A percentile compares a stretch with the other conserved stretches of the same genome.
These are phyloP conservation scores for Pyrus pyrifolia DNA, from an alignment of 306 rosid species.

Conservation along the genomic window DNA sequence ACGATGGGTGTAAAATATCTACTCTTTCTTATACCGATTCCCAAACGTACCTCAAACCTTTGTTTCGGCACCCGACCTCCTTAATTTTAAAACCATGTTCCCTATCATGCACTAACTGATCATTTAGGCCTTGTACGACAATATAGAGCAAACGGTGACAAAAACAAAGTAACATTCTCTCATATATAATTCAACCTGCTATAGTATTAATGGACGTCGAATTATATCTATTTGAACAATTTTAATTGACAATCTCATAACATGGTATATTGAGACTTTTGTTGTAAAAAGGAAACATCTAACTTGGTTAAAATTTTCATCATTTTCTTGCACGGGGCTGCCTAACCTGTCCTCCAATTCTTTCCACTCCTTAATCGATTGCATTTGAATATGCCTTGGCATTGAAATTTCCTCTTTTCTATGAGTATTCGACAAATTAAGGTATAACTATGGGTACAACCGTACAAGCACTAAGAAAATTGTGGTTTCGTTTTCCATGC, in stretches of 20 bases:
- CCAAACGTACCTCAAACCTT: not conserved
- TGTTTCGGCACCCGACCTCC: not conserved
- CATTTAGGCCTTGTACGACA: not conserved
- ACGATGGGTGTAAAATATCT: not conserved
- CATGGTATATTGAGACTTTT: not conserved
- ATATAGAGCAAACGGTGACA: not conserved
- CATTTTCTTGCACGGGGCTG: slow-evolving; percentile 33
- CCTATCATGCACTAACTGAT: not conserved
- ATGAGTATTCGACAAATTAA: not conserved
- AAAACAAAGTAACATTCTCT: not conserved
- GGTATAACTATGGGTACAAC: not conserved
- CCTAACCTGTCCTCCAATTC: slow-evolving; percentile 8
- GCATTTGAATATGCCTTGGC: not conserved
- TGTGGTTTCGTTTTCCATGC: not conserved
- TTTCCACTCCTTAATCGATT: slow-evolving; percentile 10
- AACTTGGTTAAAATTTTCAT: not conserved
- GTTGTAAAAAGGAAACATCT: not conserved
- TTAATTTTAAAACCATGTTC: not conserved
- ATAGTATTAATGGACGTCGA: not conserved
- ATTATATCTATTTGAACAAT: not conserved
- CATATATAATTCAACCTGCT: no score
- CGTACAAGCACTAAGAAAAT: not conserved
- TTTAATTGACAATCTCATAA: not conserved
- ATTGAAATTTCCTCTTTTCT: not conserved
- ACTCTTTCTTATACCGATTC: not conserved